phyloP scores from a whole-genome alignment of 306 rosid genomes.

The Fagus sylvatica region DNA sequence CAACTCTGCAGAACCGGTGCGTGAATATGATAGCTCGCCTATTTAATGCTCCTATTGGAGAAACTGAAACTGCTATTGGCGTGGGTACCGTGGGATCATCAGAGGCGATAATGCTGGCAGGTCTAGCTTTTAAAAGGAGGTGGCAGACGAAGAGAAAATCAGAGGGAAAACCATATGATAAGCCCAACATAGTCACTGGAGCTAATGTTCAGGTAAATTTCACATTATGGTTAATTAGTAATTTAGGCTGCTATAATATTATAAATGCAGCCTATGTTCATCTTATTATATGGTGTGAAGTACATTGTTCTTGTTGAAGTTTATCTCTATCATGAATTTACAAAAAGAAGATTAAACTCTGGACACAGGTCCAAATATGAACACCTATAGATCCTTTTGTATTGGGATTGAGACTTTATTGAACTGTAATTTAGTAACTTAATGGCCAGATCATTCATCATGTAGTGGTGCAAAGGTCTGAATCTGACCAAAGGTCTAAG shows the following conservation, averaged over 20 bases:
- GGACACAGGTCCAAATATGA: neutral
- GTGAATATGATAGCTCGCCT: conserved; percentile 90
- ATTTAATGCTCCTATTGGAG: conserved; percentile 70
- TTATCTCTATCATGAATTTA: neutral
- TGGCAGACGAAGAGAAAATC: conserved; percentile 80
- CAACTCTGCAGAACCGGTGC: conserved; percentile 70
- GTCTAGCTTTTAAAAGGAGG: conserved; percentile 82
- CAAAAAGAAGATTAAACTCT: neutral
- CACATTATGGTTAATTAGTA: neutral
- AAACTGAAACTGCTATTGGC: conserved; percentile 67
- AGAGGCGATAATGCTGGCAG: conserved; percentile 95
- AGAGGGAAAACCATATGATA: conserved; percentile 72
- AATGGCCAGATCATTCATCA: neutral
- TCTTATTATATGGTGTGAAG: neutral
- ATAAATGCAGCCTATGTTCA: neutral
- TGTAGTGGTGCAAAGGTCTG: no score
- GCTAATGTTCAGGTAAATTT: conserved; percentile 83
- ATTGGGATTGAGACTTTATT: conserved; percentile 9
- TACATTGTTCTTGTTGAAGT: neutral
- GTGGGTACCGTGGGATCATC: conserved; percentile 96
- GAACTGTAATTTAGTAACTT: conserved; percentile 22
- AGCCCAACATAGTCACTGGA: conserved; percentile 92
- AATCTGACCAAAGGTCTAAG: no score
- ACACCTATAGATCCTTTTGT: neutral
- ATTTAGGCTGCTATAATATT: neutral